Conservation (phyloP, 164 flowering plant species). For the Macadamia tetraphylla region DNA sequence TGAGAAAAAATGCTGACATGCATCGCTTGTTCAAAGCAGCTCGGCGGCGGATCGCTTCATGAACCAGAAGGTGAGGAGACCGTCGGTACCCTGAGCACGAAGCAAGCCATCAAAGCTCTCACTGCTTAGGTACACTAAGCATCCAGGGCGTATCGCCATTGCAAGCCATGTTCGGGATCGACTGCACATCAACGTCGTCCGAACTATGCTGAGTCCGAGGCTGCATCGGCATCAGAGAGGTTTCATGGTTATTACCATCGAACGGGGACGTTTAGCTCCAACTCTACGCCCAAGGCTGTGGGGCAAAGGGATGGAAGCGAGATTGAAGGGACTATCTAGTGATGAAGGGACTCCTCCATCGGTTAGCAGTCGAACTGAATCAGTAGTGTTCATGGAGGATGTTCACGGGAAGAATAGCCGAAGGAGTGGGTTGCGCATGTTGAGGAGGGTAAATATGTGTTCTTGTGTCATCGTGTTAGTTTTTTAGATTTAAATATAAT, state of each 20-base stretch:
- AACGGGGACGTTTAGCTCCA: constrained; percentile 41
- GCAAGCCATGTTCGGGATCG: constrained; percentile 84
- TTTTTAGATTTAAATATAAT: no score
- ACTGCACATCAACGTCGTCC: constrained; percentile 30
- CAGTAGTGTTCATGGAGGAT: constrained; percentile 54
- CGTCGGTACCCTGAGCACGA: constrained; percentile 46
- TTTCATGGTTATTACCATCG: constrained; percentile 57
- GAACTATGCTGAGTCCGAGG: constrained; percentile 56
- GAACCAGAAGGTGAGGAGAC: constrained; percentile 35
- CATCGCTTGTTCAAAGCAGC: constrained; percentile 84
- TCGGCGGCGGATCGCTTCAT: constrained; percentile 44
- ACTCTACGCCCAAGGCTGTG: constrained; percentile 56
- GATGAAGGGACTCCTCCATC: constrained; percentile 82
- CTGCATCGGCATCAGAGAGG: constrained; percentile 58
- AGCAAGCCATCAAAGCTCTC: constrained; percentile 65
- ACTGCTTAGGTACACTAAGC: constrained; percentile 57
- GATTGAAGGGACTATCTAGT: constrained; percentile 67
- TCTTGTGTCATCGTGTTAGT: no score
- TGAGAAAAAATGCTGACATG: constrained; percentile 70
- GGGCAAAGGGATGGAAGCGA: constrained; percentile 73
- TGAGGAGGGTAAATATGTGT: constrained; percentile 23
- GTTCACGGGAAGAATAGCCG: constrained; percentile 53
- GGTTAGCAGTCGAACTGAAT: constrained; percentile 57
- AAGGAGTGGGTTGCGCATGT: constrained; percentile 99
- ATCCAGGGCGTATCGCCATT: constrained; percentile 77